These are phyloP conservation scores for Cryptococcus maquisensis DNA, from an alignment of 1,284 basidiomycete species.

Conservation along the genomic window DNA sequence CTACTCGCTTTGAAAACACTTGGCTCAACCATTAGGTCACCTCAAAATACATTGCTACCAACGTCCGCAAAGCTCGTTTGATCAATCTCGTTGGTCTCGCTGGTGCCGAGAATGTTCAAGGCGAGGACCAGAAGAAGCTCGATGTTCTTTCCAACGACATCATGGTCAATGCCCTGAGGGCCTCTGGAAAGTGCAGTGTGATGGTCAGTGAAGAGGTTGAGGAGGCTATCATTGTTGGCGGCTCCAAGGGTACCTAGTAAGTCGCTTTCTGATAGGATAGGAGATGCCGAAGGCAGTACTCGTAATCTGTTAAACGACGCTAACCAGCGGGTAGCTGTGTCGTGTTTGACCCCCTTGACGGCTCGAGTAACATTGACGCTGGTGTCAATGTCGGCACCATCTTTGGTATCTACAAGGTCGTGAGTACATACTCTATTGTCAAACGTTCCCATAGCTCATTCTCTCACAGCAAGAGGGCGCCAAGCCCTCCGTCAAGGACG, in stretches of 20 bases:
- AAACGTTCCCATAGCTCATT: background rate
- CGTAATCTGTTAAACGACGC: background rate
- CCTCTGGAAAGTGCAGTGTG: constrained; percentile 91
- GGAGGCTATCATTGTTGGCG: constrained; percentile 75
- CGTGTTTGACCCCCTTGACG: constrained; percentile 98
- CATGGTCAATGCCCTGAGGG: constrained; percentile 93
- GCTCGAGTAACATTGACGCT: constrained; percentile 98
- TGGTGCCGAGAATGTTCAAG: constrained; percentile 93
- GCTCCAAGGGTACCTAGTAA: constrained; percentile 63
- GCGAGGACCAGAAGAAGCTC: constrained; percentile 99
- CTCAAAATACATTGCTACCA: constrained; percentile 89
- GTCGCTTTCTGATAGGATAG: constrained; percentile 12
- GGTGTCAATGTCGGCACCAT: constrained; percentile 99
- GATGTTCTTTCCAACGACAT: constrained; percentile 98
- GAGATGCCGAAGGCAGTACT: background rate
- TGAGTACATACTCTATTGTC: constrained; percentile 48
- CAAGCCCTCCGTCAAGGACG: constrained; percentile 73
- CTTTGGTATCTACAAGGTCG: constrained; percentile 91
- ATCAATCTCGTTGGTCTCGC: constrained; percentile 98
- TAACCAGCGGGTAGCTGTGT: constrained; percentile 59
- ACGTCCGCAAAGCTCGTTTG: constrained; percentile 91
- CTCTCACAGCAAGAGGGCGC: constrained; percentile 64
- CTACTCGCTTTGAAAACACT: background rate
- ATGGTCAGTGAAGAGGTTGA: constrained; percentile 94
- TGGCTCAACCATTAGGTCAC: constrained; percentile 48